phyloP scores from a whole-genome alignment of 2,329 filamentous ascomycete genomes.

The Ophiosphaerella herpotricha region DNA sequence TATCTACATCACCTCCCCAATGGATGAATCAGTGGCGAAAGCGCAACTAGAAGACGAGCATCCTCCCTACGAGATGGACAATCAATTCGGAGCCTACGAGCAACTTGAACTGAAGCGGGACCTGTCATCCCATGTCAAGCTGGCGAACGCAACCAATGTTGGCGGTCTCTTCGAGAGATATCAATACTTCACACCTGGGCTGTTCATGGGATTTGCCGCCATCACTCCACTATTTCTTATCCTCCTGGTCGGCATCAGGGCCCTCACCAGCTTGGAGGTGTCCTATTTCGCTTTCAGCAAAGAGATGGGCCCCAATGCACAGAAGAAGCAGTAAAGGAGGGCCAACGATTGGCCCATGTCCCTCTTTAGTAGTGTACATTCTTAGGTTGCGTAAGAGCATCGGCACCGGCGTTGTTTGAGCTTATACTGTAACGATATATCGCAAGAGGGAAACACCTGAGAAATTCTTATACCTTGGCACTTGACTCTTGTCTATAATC shows the following conservation, averaged over 20 bases:
- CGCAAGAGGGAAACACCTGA: neutral
- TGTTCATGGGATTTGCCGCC: conserved; percentile 84
- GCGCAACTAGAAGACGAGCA: conserved; percentile 23
- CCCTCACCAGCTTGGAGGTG: conserved; percentile 80
- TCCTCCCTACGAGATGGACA: conserved; percentile 64
- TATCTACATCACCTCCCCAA: conserved; percentile 71
- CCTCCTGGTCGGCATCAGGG: conserved; percentile 75
- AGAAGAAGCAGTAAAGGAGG: conserved; percentile 72
- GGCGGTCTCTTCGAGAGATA: conserved; percentile 81
- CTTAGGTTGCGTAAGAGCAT: conserved; percentile 4
- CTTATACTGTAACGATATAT: conserved; percentile 2
- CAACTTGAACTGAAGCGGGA: conserved; percentile 78
- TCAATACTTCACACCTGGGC: conserved; percentile 87
- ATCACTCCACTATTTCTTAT: conserved; percentile 75
- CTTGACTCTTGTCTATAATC: no score
- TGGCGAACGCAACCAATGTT: conserved; percentile 28
- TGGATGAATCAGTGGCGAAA: conserved; percentile 35
- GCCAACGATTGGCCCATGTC: neutral
- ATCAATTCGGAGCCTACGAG: conserved; percentile 64
- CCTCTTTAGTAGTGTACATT: conserved; percentile 1
- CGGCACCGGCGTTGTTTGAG: conserved; percentile 2
- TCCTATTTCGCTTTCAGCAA: conserved; percentile 96
- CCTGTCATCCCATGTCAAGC: conserved; percentile 43
- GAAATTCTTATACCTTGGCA: no score
- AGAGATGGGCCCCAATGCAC: conserved; percentile 85